A percentile compares a stretch with the other conserved stretches of the same genome.
Evolutionary conservation across 192 early-diverging fungal species (phyloP).

Genomic region (Fimicolochytrium jonesii): DNA sequence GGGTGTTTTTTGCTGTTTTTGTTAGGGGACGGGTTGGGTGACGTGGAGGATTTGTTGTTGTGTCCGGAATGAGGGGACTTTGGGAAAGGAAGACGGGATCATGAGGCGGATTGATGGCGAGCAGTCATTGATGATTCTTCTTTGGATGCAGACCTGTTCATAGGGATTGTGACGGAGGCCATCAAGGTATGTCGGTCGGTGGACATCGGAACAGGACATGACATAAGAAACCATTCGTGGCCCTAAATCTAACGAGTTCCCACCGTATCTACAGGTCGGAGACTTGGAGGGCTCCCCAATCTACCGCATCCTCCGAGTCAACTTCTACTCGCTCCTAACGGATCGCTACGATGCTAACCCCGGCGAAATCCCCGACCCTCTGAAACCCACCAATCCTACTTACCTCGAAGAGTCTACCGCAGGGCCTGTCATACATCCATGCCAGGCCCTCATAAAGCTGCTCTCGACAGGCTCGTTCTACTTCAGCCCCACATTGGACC

Average conservation of each 20-base stretch:
- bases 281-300: constrained; percentile 51
- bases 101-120: neutral
- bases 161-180: constrained; percentile 41
- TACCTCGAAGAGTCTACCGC: constrained; percentile 26
- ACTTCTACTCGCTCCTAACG: constrained; percentile 74
- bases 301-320: constrained; percentile 67
- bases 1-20: too few species aligned
- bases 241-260: too few species aligned
- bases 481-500: constrained; percentile 83
- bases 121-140: neutral
- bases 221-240: neutral
- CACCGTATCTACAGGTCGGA: constrained; percentile 12
- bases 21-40: too few species aligned
- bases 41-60: too few species aligned
- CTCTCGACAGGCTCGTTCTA: constrained; percentile 87
- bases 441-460: constrained; percentile 67
- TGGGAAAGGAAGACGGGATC: too few species aligned
- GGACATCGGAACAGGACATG: too few species aligned
- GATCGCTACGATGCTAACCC: constrained; percentile 62
- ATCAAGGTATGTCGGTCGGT: constrained; percentile 13
- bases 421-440: constrained; percentile 66
- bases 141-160: constrained; percentile 41
- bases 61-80: too few species aligned
- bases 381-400: neutral
- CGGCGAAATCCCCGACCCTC: neutral